Base-by-base conservation (phyloP, 345 rosid species). In the Eucalyptus pauciflora region DNA sequence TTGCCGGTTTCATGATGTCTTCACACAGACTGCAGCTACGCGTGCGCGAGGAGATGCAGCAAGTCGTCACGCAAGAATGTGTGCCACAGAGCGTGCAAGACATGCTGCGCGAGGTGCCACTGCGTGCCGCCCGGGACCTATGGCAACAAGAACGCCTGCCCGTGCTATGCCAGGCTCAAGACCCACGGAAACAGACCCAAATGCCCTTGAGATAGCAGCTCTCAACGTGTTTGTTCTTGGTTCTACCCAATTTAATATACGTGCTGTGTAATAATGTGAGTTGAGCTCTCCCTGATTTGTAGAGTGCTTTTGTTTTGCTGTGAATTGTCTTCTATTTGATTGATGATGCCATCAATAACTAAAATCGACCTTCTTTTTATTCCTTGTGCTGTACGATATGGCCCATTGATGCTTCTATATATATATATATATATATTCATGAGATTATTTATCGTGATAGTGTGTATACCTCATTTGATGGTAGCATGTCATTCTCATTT, bases 111-210 rank as follows among this genome's bases (percentile, higher is more conserved):
- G 14, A 89, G 90, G 89, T 94, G 97, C 93, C 91, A 91, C 67
- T 95, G 97, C 87, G 97, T 95, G 51, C 97, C 96, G 4, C 95
- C 95, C 2, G 97, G 96, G 41, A 94, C 94, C 50, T 93, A 87
- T 16, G 95, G 94, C 58, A 91, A 93, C 94, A 89, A 79, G 88
- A 48, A 45, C 16, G 92, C 92, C 41, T 94, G 96, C 88, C 95
- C 94, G 24, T 94, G 95, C 88, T 94, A 93, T 86, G 94, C 94
- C 17, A 88, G 88, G 86, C 89, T 93, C 91, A 91, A 88, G 52
- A 94, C 93, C 87, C 94, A 92, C 89, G 94, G 93, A 33, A 92
- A 93, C 88, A 87, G 76, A 85, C 93, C 88, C 89, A 94, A 95
- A 89, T 95, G 96, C 91, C 96, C 95, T 90, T 95, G 87, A 92